phyloP scores from a whole-genome alignment of 345 rosid species.

The Aquilaria sinensis region DNA sequence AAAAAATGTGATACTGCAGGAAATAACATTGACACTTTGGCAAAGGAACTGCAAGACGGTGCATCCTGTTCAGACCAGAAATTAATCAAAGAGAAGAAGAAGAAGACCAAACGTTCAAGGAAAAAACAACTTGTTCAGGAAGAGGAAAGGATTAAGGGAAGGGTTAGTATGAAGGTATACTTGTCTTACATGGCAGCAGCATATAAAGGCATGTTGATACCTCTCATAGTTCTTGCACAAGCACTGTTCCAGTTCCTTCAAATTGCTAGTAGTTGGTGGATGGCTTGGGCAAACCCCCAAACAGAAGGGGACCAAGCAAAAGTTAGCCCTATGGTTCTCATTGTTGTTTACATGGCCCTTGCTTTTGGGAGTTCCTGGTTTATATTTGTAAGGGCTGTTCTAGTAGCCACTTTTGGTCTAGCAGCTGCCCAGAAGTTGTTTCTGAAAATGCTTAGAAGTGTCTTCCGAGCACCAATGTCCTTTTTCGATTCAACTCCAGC shows the following conservation, averaged over 20 bases:
- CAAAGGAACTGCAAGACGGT: slow-evolving; percentile 85
- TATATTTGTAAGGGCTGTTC: slow-evolving; percentile 91
- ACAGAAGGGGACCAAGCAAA: slow-evolving; percentile 86
- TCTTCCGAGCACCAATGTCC: slow-evolving; percentile 96
- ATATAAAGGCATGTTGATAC: slow-evolving; percentile 84
- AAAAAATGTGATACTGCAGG: slow-evolving; percentile 51
- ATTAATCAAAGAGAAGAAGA: slow-evolving; percentile 53
- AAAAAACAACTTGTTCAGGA: slow-evolving; percentile 98
- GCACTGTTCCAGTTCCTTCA: slow-evolving; percentile 90
- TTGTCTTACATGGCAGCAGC: slow-evolving; percentile 98
- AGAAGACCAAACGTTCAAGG: slow-evolving; percentile 81
- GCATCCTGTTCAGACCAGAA: slow-evolving; percentile 74
- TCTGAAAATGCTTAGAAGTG: slow-evolving; percentile 87
- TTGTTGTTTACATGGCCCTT: slow-evolving; percentile 86
- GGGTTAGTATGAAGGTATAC: slow-evolving; percentile 96
- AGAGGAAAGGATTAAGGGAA: slow-evolving; percentile 97
- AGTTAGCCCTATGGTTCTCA: slow-evolving; percentile 77
- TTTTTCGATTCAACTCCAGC: slow-evolving; percentile 99
- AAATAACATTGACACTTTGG: slow-evolving; percentile 58
- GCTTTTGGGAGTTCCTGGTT: slow-evolving; percentile 99
- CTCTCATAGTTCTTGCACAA: slow-evolving; percentile 87
- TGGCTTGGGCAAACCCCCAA: slow-evolving; percentile 99
- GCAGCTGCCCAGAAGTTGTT: slow-evolving; percentile 97
- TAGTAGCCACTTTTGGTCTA: slow-evolving; percentile 97
- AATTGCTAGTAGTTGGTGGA: slow-evolving; percentile 99